phyloP scores from a whole-genome alignment of 176 grass and related monocot species.

The Cymbopogon citratus region DNA sequence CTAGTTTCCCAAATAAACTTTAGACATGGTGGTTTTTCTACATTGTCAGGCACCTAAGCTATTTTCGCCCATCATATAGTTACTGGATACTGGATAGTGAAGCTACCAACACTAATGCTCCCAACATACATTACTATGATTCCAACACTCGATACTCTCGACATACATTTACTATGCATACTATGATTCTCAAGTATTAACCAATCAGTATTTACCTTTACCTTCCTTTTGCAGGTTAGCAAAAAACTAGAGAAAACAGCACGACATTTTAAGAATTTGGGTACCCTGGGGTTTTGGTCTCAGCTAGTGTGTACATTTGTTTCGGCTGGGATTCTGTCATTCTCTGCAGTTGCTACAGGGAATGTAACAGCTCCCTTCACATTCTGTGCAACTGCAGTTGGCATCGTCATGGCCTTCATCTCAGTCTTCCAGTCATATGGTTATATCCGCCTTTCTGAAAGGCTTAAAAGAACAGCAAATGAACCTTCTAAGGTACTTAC shows the following conservation, averaged over 20 bases:
- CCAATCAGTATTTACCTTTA: neutral
- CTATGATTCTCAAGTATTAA: neutral
- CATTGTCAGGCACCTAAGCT: neutral
- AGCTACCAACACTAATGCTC: neutral
- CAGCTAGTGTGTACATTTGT: slow-evolving; percentile 76
- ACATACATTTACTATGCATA: neutral
- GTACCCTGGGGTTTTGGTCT: slow-evolving; percentile 78
- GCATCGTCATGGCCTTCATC: slow-evolving; percentile 44
- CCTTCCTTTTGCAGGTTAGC: slow-evolving; percentile 51
- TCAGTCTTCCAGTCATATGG: slow-evolving; percentile 61
- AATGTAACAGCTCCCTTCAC: slow-evolving; percentile 66
- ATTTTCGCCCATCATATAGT: neutral
- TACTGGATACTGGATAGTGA: neutral
- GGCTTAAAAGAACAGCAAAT: slow-evolving; percentile 50
- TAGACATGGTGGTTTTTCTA: neutral
- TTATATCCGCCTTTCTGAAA: slow-evolving; percentile 57
- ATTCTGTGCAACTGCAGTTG: slow-evolving; percentile 41
- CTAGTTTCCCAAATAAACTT: neutral
- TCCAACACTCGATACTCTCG: neutral
- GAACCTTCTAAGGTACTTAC: slow-evolving; percentile 51
- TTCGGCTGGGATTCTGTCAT: slow-evolving; percentile 75
- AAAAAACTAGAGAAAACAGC: slow-evolving; percentile 72
- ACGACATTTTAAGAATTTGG: slow-evolving; percentile 72
- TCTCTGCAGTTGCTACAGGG: slow-evolving; percentile 62
- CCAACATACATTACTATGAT: neutral